phyloP scores from a whole-genome alignment of 1,284 basidiomycete genomes.

The Malassezia cuniculi region DNA sequence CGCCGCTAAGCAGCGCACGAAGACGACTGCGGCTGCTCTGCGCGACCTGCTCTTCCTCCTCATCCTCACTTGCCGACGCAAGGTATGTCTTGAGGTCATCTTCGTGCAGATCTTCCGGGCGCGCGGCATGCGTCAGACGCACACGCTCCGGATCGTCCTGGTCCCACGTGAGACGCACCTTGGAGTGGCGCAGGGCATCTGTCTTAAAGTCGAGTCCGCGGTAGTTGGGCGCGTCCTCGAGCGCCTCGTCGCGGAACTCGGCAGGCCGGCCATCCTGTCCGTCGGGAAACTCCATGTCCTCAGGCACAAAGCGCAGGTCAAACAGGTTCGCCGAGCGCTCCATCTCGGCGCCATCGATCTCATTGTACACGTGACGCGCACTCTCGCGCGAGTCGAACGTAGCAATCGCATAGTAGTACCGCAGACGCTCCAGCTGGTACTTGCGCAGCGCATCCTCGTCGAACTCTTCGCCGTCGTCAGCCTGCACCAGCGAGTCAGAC shows the following conservation, averaged over 20 bases:
- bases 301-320: slow-evolving; percentile 57
- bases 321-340: slow-evolving; percentile 94
- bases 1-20: slow-evolving; percentile 27
- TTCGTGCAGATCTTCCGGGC: slow-evolving; percentile 28
- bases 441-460: slow-evolving; percentile 76
- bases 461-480: slow-evolving; percentile 44
- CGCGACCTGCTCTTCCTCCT: slow-evolving; percentile 10
- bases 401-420: slow-evolving; percentile 92
- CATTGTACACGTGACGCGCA: slow-evolving; percentile 67
- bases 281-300: slow-evolving; percentile 66
- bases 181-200: slow-evolving; percentile 91
- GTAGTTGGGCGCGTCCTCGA: slow-evolving; percentile 54
- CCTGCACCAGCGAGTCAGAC: slow-evolving; percentile 41
- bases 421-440: slow-evolving; percentile 83
- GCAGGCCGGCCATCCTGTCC: slow-evolving; percentile 70
- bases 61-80: slow-evolving; percentile 36
- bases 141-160: slow-evolving; percentile 85
- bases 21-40: slow-evolving; percentile 20
- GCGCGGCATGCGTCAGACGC: slow-evolving; percentile 51
- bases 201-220: slow-evolving; percentile 83
- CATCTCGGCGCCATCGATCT: slow-evolving; percentile 87
- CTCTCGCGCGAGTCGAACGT: slow-evolving; percentile 70
- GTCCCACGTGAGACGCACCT: slow-evolving; percentile 96
- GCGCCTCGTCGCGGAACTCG: slow-evolving; percentile 54
- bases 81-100: slow-evolving; percentile 43